A percentile compares a stretch with the other conserved stretches of the same genome.
These are phyloP conservation scores for Bisporella sp. DNA, from an alignment of 2,329 filamentous ascomycete species.

Conservation along the genomic window DNA sequence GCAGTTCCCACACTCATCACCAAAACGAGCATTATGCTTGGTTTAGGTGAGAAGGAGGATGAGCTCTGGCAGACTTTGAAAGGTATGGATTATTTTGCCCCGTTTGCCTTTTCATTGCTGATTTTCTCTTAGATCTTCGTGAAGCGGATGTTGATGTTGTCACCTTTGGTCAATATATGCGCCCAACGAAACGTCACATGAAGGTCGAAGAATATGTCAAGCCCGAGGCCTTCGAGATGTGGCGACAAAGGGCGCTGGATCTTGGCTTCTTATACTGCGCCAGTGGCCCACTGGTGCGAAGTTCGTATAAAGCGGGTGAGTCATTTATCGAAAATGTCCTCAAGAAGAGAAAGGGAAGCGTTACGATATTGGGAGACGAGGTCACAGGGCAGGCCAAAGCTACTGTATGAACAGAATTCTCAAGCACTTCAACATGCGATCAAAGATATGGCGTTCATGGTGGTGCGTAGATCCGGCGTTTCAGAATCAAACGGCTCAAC, in stretches of 20 bases:
- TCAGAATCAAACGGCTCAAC: too few relatives aligned
- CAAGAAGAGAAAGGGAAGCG: constrained; percentile 25
- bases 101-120: too few relatives aligned
- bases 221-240: constrained; percentile 83
- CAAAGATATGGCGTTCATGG: too few relatives aligned
- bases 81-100: constrained; percentile 36
- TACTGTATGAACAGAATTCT: constrained; percentile 11
- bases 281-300: constrained; percentile 84
- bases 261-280: constrained; percentile 97
- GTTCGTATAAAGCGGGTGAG: constrained; percentile 96
- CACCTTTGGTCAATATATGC: constrained; percentile 99
- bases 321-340: constrained; percentile 98
- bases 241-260: constrained; percentile 82
- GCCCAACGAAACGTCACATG: constrained; percentile 95
- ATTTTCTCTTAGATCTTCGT: constrained; percentile 55
- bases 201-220: constrained; percentile 94
- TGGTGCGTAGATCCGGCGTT: too few relatives aligned
- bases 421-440: too few relatives aligned
- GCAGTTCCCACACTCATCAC: constrained; percentile 74
- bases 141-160: constrained; percentile 83
- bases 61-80: constrained; percentile 74
- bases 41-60: constrained; percentile 83
- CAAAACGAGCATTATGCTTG: constrained; percentile 98
- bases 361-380: constrained; percentile 21
- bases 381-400: constrained; percentile 22